Conservation (phyloP, 768 basidiomycete species). For the Mrakia gelida region DNA sequence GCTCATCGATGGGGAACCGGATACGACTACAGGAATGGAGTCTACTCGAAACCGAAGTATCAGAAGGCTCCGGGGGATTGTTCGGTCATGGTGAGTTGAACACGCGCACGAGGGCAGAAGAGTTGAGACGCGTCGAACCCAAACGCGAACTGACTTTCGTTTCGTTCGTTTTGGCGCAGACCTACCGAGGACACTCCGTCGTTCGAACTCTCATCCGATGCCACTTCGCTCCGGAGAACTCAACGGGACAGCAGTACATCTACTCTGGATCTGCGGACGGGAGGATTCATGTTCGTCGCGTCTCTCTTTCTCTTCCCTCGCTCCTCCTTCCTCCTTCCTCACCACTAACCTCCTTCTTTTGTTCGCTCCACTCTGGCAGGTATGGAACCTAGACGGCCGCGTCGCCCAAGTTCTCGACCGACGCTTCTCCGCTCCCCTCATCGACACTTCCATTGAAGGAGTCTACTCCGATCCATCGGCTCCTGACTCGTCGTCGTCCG, state of each 20-base stretch:
- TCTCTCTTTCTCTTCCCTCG: too few relatives aligned
- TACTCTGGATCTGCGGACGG: conserved; percentile 91
- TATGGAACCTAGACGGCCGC: conserved; percentile 90
- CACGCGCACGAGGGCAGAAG: not conserved
- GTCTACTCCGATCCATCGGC: conserved; percentile 23
- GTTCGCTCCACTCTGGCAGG: conserved; percentile 51
- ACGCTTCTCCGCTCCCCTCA: conserved; percentile 14
- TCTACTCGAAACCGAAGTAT: conserved; percentile 62
- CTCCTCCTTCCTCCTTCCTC: not conserved
- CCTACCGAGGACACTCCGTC: conserved; percentile 86
- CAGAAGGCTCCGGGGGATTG: conserved; percentile 78
- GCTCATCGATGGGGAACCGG: conserved; percentile 17
- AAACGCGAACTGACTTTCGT: not conserved
- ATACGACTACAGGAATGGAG: conserved; percentile 49
- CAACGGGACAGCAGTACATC: conserved; percentile 83
- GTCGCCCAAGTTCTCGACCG: conserved; percentile 33
- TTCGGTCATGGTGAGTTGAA: conserved; percentile 49
- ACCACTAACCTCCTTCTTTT: not conserved
- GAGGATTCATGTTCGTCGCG: conserved; percentile 63
- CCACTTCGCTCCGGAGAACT: conserved; percentile 88
- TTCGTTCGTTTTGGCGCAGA: conserved; percentile 45
- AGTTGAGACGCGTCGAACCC: too few relatives aligned
- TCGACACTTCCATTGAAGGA: not conserved
- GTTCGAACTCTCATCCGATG: conserved; percentile 89
- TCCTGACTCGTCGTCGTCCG: conserved; percentile 3